Conservation (phyloP, 1,284 basidiomycete genomes). For the Irpex lacteus region DNA sequence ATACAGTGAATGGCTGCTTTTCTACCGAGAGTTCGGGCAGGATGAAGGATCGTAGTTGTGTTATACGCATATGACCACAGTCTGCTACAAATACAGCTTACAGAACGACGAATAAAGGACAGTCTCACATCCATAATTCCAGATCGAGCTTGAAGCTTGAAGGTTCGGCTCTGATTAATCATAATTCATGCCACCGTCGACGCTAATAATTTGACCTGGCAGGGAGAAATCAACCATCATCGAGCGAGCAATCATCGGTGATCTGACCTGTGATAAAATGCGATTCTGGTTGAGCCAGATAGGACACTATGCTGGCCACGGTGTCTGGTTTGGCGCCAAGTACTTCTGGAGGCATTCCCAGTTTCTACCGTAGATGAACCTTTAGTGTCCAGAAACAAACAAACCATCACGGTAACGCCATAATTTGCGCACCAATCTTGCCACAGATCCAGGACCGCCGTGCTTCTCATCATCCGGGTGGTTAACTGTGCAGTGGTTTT, state of each 20-base stretch:
- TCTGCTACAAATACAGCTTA: too few species aligned
- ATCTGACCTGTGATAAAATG: slow-evolving; percentile 13
- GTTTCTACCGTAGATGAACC: not conserved
- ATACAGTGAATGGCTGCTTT: too few species aligned
- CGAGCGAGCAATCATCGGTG: not conserved
- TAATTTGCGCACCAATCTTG: slow-evolving; percentile 1
- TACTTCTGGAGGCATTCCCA: slow-evolving; percentile 1
- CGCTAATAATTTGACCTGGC: not conserved
- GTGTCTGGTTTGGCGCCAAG: slow-evolving; percentile 7
- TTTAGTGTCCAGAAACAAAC: not conserved
- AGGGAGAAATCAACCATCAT: not conserved
- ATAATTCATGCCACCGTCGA: not conserved
- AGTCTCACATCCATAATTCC: not conserved
- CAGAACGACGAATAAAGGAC: too few species aligned
- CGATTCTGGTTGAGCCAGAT: slow-evolving; percentile 14
- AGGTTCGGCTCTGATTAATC: not conserved
- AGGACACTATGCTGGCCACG: slow-evolving; percentile 13
- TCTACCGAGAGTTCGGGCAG: too few species aligned
- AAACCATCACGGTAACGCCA: too few species aligned
- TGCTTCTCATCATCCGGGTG: not conserved
- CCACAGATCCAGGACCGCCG: slow-evolving; percentile 4
- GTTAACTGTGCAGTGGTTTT: not conserved
- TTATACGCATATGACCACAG: too few species aligned
- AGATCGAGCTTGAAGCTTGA: not conserved
- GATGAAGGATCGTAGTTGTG: too few species aligned